Conservation (phyloP, 805 yeast species). For the Kodamaea hsintzibuensis region DNA sequence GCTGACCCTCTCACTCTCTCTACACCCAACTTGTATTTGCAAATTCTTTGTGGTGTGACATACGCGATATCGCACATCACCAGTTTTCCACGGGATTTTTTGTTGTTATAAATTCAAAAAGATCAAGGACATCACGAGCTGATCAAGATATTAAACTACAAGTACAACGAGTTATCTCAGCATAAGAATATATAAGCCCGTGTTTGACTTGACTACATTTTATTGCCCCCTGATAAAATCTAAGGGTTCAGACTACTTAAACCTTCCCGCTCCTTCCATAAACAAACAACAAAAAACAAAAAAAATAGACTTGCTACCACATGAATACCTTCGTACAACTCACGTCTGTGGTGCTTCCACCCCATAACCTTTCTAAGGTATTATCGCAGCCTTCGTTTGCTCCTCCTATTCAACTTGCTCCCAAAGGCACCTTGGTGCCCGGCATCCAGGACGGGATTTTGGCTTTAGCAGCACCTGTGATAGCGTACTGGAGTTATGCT, state of each 20-base stretch:
- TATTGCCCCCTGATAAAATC: not conserved
- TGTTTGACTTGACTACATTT: not conserved
- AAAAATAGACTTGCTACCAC: not conserved
- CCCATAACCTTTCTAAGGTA: slow-evolving; percentile 3
- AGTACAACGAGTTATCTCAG: not conserved
- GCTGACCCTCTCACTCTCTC: too few species aligned
- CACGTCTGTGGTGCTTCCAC: slow-evolving; percentile 2
- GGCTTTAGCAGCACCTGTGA: slow-evolving; percentile 73
- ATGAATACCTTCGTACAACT: not conserved
- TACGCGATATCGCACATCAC: not conserved
- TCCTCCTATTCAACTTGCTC: slow-evolving; percentile 17
- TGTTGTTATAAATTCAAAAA: not conserved
- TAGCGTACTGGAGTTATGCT: slow-evolving; percentile 83
- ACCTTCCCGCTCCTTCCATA: not conserved
- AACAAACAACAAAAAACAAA: not conserved
- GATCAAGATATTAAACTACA: not conserved
- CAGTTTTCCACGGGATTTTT: not conserved
- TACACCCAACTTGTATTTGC: too few species aligned
- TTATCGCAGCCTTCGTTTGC: slow-evolving; percentile 8
- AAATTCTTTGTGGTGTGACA: not conserved
- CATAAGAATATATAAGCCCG: too few species aligned
- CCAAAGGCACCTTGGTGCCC: slow-evolving; percentile 47
- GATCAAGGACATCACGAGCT: not conserved
- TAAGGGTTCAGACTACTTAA: not conserved
- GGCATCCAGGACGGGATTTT: slow-evolving; percentile 72